phyloP scores from a whole-genome alignment of 495 filamentous ascomycete species.

The Chaetomium tenue region DNA sequence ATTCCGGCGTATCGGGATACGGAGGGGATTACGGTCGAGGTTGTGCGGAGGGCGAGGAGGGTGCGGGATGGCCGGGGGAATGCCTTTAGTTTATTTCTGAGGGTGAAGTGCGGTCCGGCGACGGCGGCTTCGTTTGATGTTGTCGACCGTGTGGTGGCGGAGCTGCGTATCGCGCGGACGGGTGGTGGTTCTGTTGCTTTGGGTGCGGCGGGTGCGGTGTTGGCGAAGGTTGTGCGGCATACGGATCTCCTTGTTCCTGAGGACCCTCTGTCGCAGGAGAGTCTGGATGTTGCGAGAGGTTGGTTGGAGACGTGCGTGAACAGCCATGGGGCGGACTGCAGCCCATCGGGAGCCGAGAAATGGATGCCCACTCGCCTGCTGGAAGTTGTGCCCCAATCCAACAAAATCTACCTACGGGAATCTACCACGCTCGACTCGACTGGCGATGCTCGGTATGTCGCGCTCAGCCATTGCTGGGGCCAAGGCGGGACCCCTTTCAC shows the following conservation, averaged over 20 bases:
- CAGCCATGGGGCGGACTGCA: slow-evolving; percentile 22
- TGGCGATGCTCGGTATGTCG: slow-evolving; percentile 25
- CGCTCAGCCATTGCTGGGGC: slow-evolving; percentile 36
- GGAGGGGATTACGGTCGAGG: slow-evolving; percentile 9
- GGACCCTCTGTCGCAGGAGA: slow-evolving; percentile 22
- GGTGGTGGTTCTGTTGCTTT: neutral
- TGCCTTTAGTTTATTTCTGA: slow-evolving; percentile 8
- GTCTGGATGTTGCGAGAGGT: slow-evolving; percentile 8
- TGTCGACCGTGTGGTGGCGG: slow-evolving; percentile 12
- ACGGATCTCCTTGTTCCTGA: neutral
- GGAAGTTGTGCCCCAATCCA: slow-evolving; percentile 1
- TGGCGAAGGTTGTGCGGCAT: neutral
- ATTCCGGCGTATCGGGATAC: slow-evolving; percentile 23
- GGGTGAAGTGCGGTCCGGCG: slow-evolving; percentile 6
- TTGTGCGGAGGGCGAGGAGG: neutral
- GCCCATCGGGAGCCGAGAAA: neutral
- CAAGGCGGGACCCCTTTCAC: slow-evolving; percentile 21
- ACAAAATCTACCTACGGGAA: slow-evolving; percentile 20
- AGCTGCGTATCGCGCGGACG: slow-evolving; percentile 17
- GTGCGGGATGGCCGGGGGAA: slow-evolving; percentile 15
- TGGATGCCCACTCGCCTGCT: slow-evolving; percentile 26
- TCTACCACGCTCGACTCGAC: neutral
- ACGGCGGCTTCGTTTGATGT: slow-evolving; percentile 9
- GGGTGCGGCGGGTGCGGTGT: neutral
- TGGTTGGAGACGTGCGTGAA: slow-evolving; percentile 27